Evolutionary conservation across 768 basidiomycete species (phyloP), one percentile per base, ranked within the genome.

Genomic region (Leccinellum rugosiceps): DNA sequence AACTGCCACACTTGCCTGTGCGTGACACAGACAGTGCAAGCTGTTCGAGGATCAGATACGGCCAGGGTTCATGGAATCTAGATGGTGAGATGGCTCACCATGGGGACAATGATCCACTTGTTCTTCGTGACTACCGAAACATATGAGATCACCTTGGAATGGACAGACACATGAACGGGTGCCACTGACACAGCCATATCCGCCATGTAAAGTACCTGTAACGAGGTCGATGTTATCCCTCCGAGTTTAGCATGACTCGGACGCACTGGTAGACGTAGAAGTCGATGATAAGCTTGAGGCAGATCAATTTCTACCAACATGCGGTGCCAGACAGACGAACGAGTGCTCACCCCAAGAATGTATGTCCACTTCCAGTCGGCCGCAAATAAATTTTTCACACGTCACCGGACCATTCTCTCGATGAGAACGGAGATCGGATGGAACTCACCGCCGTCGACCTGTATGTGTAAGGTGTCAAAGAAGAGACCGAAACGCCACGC

Each of bases 191-290:
- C 44, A 60, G 11, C 69, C 69, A 69, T 64, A 69, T 59, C 6
- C 68, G 58, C 68, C 68, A 69, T 5, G 67, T 71, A 51, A 69
- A 69, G 55, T 69, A 69, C 1, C 68, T 69, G 41, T 4, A 2
- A 17, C 17, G 19, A 28, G 35, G 19, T 54, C 1, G 51, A 45
- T 10, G n/a, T 15, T 15, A 21, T 1, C 4, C 6, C n/a, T 38
- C 5, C 17, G n/a, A 23, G 26, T 13, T 17, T 7, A 28, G 32
- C 14, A 14, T 19, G 19, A 53, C 13, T 13, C 13, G 2, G 26
- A 49, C 68, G 54, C 25, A 66, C 68, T 61, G 14, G 26, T 69
- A 69, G 21, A 69, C 66, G 35, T 68, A 58, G 14, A 71, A 68
- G 57, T 69, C 68, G 44, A 68, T 64, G 25, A 68, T 2, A 23